phyloP scores from a whole-genome alignment of 352 stramenopile species.

The Phytophthora aleatoria region DNA sequence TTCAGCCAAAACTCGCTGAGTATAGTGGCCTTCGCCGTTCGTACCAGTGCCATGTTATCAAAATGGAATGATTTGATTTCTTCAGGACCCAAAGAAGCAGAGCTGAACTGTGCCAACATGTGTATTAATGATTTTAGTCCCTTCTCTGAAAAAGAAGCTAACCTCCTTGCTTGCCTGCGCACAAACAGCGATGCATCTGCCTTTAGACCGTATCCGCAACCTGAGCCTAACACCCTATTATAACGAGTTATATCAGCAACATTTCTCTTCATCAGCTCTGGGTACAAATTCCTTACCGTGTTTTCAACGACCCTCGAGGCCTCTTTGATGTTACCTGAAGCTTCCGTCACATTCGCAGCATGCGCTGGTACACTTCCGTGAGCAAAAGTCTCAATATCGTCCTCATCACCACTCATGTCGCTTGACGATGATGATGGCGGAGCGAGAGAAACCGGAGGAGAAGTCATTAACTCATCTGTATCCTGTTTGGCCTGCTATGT shows the following conservation, averaged over 20 bases:
- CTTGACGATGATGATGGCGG: no score
- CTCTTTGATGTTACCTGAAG: not conserved
- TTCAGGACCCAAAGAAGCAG: not conserved
- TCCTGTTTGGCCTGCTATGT: no score
- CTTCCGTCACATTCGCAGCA: not conserved
- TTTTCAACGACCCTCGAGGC: not conserved
- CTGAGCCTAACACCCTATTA: not conserved
- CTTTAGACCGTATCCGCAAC: not conserved
- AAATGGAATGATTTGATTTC: not conserved
- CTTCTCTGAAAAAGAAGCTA: not conserved
- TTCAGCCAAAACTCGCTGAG: not conserved
- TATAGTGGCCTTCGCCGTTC: not conserved
- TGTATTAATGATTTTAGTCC: not conserved
- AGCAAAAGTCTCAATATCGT: no score
- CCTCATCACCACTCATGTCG: no score
- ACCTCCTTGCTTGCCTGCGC: not conserved
- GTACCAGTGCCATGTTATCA: not conserved
- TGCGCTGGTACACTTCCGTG: not conserved
- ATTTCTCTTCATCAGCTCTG: not conserved
- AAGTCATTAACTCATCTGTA: no score
- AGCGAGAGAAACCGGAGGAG: no score
- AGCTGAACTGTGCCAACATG: not conserved
- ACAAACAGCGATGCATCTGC: not conserved
- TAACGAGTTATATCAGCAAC: not conserved
- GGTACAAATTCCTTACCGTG: not conserved